Evolutionary conservation across 176 grass and related monocot species (phyloP), one percentile per base, ranked within the genome.

Genomic region (Carex scoparia): DNA sequence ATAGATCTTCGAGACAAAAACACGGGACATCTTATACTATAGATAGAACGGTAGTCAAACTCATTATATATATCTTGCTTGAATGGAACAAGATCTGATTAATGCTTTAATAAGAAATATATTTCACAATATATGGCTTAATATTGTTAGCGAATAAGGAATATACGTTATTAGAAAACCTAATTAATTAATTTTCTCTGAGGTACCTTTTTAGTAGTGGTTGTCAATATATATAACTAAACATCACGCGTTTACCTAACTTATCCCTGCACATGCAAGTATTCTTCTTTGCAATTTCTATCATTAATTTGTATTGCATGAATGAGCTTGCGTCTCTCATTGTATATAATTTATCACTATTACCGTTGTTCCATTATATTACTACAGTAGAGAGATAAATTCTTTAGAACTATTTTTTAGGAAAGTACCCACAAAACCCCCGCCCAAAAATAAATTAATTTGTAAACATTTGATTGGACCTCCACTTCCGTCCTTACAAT

Each of bases 261-360:
- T 72, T 72, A 72, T 44, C 40, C 69, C 1, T 72, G 40, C 69
- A 72, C 69, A 72, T 72, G 69, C 69, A 72, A 72, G 16, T 38
- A 72, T 27, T 48, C 6, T 49, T 48, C 38, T 44, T 72, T 42
- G 13, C 7, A 70, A 32, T 69, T 69, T 16, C 12, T 69, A 69
- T 69, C 4, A 23, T 23, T 23, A 18, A 3, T 46, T 71, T 1
- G 10, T 72, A 23, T 46, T 49, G 40, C 69, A 72, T 49, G 69
- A 72, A 72, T 7, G 18, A 10, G 69, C 38, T 18, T 19, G 31
- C 19, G 16, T 71, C 35, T 19, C 37, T 71, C 16, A 16, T 18
- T 69, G 10, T 40, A 69, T 15, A 40, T 8, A 16, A 69, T 69
- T 40, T 16, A 69, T 69, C 14, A 31, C 32, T 48, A 10, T 44